Percentiles rank a stretch among this genome's conserved stretches.
phyloP scores from a whole-genome alignment of 768 basidiomycete genomes.

The Trichaptum fuscoviolaceum region DNA sequence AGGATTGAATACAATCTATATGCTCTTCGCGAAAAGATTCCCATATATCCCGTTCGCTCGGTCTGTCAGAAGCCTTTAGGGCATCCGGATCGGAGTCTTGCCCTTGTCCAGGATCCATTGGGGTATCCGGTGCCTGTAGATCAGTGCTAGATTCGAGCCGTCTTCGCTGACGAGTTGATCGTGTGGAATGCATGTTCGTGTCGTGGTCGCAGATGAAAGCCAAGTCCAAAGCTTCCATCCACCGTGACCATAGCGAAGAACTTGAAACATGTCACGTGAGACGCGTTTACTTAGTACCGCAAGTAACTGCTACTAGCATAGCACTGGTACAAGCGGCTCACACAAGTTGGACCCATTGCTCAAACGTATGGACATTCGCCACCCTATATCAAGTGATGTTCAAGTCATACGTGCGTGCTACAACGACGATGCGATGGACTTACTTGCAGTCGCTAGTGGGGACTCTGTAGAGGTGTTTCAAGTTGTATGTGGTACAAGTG shows the following conservation, averaged over 20 bases:
- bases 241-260: too few relatives aligned
- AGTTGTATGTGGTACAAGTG: constrained; percentile 39
- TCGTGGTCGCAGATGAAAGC: background rate
- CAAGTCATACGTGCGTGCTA: constrained; percentile 59
- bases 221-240: background rate
- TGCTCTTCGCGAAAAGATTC: constrained; percentile 74
- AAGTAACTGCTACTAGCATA: too few relatives aligned
- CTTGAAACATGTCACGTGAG: background rate
- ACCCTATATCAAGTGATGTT: constrained; percentile 56
- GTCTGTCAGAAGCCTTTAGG: background rate
- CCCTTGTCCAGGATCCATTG: background rate
- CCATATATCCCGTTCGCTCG: constrained; percentile 63
- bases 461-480: constrained; percentile 67
- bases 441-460: constrained; percentile 69
- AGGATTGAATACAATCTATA: constrained; percentile 55
- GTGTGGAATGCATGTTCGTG: constrained; percentile 10
- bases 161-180: background rate
- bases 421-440: constrained; percentile 57
- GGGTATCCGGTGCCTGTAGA: background rate
- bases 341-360: background rate
- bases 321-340: background rate
- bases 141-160: background rate
- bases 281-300: too few relatives aligned
- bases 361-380: constrained; percentile 48
- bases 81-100: background rate